These are phyloP conservation scores for Cladorrhinum sp. DNA, from an alignment of 2,329 filamentous ascomycete species.

Conservation along the genomic window DNA sequence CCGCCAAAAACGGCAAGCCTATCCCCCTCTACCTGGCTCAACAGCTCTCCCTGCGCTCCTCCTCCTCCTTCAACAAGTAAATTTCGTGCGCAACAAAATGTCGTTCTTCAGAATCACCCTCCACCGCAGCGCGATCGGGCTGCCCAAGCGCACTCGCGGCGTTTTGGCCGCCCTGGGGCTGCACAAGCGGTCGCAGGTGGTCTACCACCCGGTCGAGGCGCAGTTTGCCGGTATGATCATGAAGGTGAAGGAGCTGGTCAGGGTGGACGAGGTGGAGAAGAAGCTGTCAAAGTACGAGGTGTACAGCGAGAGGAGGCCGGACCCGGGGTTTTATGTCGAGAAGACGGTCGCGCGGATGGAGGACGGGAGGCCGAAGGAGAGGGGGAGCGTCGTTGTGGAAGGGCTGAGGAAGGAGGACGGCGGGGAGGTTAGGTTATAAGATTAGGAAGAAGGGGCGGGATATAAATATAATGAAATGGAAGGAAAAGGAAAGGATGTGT, in stretches of 20 bases:
- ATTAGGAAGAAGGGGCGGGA: background rate
- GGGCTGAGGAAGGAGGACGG: slow-evolving; percentile 12
- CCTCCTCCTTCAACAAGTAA: slow-evolving; percentile 8
- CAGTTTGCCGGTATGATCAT: slow-evolving; percentile 88
- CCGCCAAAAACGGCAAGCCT: background rate
- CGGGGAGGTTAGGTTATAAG: slow-evolving; percentile 22
- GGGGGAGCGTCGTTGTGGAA: slow-evolving; percentile 20
- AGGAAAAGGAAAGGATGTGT: too few species aligned
- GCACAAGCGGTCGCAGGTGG: slow-evolving; percentile 77
- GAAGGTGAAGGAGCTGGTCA: slow-evolving; percentile 88
- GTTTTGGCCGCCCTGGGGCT: slow-evolving; percentile 84
- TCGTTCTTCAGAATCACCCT: slow-evolving; percentile 89
- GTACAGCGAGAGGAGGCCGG: slow-evolving; percentile 68
- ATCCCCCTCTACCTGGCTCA: background rate
- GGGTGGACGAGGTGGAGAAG: slow-evolving; percentile 72
- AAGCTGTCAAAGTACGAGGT: slow-evolving; percentile 65
- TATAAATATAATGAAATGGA: background rate
- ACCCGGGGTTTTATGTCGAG: slow-evolving; percentile 79
- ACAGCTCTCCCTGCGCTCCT: background rate
- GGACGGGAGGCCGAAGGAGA: slow-evolving; percentile 30
- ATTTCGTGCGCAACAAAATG: too few species aligned
- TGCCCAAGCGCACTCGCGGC: slow-evolving; percentile 74
- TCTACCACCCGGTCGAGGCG: slow-evolving; percentile 81
- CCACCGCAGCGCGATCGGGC: slow-evolving; percentile 82
- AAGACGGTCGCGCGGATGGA: slow-evolving; percentile 55